Percentiles rank a stretch among this genome's conserved stretches.
Evolutionary conservation across 2,329 filamentous ascomycete species (phyloP).

Genomic region (Byssothecium circinans): DNA sequence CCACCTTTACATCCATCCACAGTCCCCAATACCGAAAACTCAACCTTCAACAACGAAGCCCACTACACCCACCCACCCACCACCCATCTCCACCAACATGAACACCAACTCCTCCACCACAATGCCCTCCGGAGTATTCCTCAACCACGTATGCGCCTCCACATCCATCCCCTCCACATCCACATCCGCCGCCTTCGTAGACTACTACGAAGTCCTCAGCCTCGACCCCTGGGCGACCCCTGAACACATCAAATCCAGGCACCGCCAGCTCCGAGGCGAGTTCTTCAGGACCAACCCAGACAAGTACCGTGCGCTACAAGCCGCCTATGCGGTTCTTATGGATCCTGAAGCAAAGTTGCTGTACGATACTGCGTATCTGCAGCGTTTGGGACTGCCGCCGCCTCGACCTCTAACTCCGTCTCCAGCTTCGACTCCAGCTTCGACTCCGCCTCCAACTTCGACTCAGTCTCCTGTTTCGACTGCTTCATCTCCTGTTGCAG

Average conservation of each 20-base stretch:
- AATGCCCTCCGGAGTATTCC: slow-evolving; percentile 2
- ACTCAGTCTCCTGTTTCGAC: too few species aligned
- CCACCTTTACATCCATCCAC: not conserved
- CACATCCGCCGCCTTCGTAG: slow-evolving; percentile 17
- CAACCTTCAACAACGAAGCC: not conserved
- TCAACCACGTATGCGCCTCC: slow-evolving; percentile 1
- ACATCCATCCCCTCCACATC: not conserved
- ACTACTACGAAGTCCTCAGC: slow-evolving; percentile 37
- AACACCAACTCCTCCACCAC: not conserved
- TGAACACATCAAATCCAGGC: slow-evolving; percentile 33
- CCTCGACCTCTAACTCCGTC: slow-evolving; percentile 7
- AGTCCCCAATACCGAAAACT: not conserved
- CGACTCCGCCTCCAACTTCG: too few species aligned
- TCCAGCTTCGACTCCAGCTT: not conserved
- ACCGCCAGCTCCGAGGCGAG: slow-evolving; percentile 28
- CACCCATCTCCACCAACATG: not conserved
- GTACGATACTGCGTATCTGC: slow-evolving; percentile 31
- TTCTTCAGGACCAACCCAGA: slow-evolving; percentile 32
- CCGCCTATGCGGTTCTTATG: slow-evolving; percentile 34
- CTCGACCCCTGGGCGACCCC: slow-evolving; percentile 26
- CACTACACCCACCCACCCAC: not conserved
- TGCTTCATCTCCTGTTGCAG: too few species aligned
- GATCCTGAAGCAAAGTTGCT: slow-evolving; percentile 28
- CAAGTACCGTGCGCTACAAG: slow-evolving; percentile 35
- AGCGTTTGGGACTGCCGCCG: slow-evolving; percentile 9